Evolutionary conservation across 2,329 filamentous ascomycete species (phyloP), one percentile per base, ranked within the genome.

Genomic region (Ophiostoma australiae): DNA sequence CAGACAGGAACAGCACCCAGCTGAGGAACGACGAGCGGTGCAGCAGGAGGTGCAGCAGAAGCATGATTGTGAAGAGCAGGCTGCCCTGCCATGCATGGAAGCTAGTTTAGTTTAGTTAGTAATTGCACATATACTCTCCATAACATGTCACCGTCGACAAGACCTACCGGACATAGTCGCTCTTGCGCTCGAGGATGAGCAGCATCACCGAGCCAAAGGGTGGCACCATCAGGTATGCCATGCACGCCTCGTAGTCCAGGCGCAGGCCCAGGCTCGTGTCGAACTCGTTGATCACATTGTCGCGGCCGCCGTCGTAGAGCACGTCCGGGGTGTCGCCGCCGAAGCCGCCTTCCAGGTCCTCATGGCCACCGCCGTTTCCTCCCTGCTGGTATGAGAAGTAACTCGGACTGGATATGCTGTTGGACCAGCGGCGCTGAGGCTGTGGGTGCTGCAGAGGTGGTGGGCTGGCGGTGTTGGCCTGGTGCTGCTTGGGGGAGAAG

Each of bases 51-150:
- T 98, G 94, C 33, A 97, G 75, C 69, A 97, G 80, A 80, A 94
- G 87, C 72, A 88, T 77, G 68, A 86, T 86, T 0, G 91, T 90
- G 79, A 97, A 97, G 3, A 97, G 80, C 76, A 97, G 84, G 74
- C 90, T 90, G 7, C 91, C 92, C 81, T 99, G 95, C 94, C 95
- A 99, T 8, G 95, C 95, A 80, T 99, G 95, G 76, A 98, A 98
- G 74, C 92, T 94, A 27, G 55, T 1, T 1, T 6, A n/a, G 23
- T 1, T 33, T 6, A n/a, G 23, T 68, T 33, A 67, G 61, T 27
- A 52, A 17, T 6, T 31, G 33, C 27, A 52, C 69, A 11, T 63
- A 31, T n/a, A 4, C 27, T 27, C 27, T 35, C 41, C 8, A 27
- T 33, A 69, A 3, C 44, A 48, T 10, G 5, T 39, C 37, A 3